Evolutionary conservation across 1,284 basidiomycete species (phyloP), one percentile per base, ranked within the genome.

Genomic region (Apiotrichum sp.): DNA sequence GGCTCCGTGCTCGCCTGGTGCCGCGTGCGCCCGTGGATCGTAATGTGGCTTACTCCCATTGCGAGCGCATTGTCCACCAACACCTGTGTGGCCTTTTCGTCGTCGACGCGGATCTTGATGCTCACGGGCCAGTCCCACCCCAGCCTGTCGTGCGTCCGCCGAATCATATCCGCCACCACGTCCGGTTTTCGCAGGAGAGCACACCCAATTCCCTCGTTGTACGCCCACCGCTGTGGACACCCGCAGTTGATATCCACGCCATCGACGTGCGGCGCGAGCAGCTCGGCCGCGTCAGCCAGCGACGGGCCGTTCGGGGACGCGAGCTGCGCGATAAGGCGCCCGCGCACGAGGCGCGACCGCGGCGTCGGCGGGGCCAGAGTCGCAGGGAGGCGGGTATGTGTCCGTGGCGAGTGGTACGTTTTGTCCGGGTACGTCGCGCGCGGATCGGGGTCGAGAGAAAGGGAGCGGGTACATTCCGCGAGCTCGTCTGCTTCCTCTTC

Each of bases 161-260:
- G 71, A 14, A 84, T 78, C 70, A 84, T 80, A 58, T 83, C 82
- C 3, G 77, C 69, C 3, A 83, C 82, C 2, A 78, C 67, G 49
- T 84, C 80, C 1, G 82, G 82, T 64, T 83, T 79, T 4, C 82
- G 73, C 0, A 84, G 73, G 4, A 84, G 69, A 13, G 79, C 82
- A 36, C 79, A 82, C 0, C 83, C 83, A 36, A 84, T 80, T 4
- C 80, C 78, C 70, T 83, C 82, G 52, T 78, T 64, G 61, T 79
- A 81, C 8, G 81, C 81, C 80, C 81, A 81, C 36, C 69, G 66
- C 58, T 81, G 80, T 4, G 80, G 80, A 60, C 80, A 82, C 6
- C 79, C 79, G 60, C 82, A 83, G 64, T 84, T 84, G 38, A 84
- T 68, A 65, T 83, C 83, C 22, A 84, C 72, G 0, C 80, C 82